Conservation (phyloP, 106 monocot species). For the Apostasia ramifera region DNA sequence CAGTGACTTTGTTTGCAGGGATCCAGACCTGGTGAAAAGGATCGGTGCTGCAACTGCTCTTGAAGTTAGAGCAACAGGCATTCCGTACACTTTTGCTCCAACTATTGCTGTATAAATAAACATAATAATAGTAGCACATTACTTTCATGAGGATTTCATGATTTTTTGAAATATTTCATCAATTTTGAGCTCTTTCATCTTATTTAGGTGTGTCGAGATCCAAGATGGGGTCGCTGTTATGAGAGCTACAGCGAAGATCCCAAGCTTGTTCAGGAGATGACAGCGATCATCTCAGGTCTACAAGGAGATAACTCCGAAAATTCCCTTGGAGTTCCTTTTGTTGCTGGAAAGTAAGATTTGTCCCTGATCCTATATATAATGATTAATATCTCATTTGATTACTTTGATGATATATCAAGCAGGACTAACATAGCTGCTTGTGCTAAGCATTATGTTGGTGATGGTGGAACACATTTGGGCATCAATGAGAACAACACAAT, state of each 20-base stretch:
- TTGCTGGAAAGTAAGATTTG: conserved; percentile 29
- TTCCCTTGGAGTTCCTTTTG: conserved; percentile 19
- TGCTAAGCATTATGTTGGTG: conserved; percentile 42
- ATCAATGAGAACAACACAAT: conserved; percentile 45
- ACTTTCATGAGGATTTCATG: background rate
- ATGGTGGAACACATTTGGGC: conserved; percentile 35
- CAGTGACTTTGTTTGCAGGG: conserved; percentile 8
- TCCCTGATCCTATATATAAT: background rate
- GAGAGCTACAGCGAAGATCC: conserved; percentile 16
- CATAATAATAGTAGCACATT: background rate
- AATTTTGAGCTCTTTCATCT: background rate
- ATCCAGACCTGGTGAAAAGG: conserved; percentile 28
- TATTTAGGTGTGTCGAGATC: conserved; percentile 39
- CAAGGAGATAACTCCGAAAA: conserved; percentile 31
- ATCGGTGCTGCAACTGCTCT: conserved; percentile 37
- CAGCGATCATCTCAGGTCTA: conserved; percentile 30
- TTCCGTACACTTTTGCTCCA: conserved; percentile 35
- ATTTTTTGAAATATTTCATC: background rate
- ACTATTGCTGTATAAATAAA: conserved; percentile 29
- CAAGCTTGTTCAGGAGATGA: conserved; percentile 35
- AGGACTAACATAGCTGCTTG: conserved; percentile 38
- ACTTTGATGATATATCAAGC: background rate
- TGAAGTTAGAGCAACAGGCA: conserved; percentile 7
- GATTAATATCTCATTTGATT: background rate
- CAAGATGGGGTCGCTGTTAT: conserved; percentile 27